Percentiles rank a stretch among this genome's conserved stretches.
These are phyloP conservation scores for Pestalotiopsis sp. DNA, from an alignment of 2,329 filamentous ascomycete species.

Conservation along the genomic window DNA sequence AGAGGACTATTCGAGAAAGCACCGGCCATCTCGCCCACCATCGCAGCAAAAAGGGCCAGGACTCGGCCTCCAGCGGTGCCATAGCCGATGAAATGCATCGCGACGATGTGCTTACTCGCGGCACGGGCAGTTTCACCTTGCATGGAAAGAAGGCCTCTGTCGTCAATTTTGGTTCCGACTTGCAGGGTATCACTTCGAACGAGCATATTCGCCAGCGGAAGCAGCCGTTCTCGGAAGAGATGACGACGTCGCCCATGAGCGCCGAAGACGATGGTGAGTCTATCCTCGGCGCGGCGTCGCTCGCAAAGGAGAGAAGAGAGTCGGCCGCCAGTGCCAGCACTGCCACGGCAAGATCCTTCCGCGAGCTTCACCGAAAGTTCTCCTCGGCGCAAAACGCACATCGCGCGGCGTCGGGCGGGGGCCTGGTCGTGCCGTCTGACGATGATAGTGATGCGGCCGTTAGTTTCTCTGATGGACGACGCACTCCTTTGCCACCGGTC, in stretches of 20 bases:
- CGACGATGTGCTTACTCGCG: conserved; percentile 74
- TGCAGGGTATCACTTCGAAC: conserved; percentile 76
- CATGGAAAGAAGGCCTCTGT: conserved; percentile 98
- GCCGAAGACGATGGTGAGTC: conserved; percentile 56
- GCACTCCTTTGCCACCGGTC: conserved; percentile 57
- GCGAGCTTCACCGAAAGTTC: conserved; percentile 63
- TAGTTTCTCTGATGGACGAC: conserved; percentile 61
- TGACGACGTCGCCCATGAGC: conserved; percentile 39
- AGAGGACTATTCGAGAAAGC: conserved; percentile 85
- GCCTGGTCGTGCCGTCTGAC: conserved; percentile 53
- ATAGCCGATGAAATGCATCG: conserved; percentile 52
- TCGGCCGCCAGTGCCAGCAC: conserved; percentile 69
- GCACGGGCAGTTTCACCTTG: conserved; percentile 88
- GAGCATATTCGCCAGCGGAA: conserved; percentile 71
- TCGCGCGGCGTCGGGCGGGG: conserved; percentile 34
- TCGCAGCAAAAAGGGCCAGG: conserved; percentile 76
- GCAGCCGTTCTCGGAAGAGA: conserved; percentile 44
- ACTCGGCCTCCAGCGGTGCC: conserved; percentile 64
- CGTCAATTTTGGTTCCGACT: conserved; percentile 92
- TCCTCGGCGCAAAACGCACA: conserved; percentile 47
- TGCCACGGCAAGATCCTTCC: conserved; percentile 67
- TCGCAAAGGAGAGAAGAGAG: conserved; percentile 54
- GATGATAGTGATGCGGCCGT: conserved; percentile 63
- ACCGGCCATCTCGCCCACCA: conserved; percentile 68
- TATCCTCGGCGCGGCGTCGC: conserved; percentile 46